Percentiles rank a stretch among this genome's conserved stretches.
phyloP scores from a whole-genome alignment of 2,329 filamentous ascomycete genomes.

The Colletotrichum tanaceti region DNA sequence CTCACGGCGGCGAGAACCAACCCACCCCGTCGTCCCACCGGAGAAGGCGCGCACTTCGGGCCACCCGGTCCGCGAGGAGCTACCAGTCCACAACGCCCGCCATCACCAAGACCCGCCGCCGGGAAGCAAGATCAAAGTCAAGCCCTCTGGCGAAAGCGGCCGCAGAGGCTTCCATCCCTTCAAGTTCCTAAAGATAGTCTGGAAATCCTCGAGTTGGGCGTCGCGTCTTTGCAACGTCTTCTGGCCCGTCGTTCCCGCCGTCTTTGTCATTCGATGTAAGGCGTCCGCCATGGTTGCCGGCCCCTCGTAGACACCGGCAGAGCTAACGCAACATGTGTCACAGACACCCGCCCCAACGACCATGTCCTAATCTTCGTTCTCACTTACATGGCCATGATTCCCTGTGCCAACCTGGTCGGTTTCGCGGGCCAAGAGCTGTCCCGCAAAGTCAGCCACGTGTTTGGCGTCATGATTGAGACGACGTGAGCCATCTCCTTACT shows the following conservation, averaged over 20 bases:
- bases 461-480: slow-evolving; percentile 71
- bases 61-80: slow-evolving; percentile 1
- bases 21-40: slow-evolving; percentile 13
- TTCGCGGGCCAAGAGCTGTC: slow-evolving; percentile 73
- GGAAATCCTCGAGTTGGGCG: slow-evolving; percentile 70
- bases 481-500: slow-evolving; percentile 56
- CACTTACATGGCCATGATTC: slow-evolving; percentile 82
- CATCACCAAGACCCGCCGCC: slow-evolving; percentile 20
- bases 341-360: slow-evolving; percentile 51
- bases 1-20: slow-evolving; percentile 30
- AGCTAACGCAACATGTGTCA: background rate
- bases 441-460: slow-evolving; percentile 79
- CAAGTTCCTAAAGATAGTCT: slow-evolving; percentile 72
- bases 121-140: slow-evolving; percentile 62
- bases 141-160: slow-evolving; percentile 60
- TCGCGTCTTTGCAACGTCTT: slow-evolving; percentile 76
- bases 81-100: slow-evolving; percentile 31
- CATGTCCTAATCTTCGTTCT: slow-evolving; percentile 75
- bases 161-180: slow-evolving; percentile 72
- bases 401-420: slow-evolving; percentile 79
- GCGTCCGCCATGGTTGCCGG: too few species aligned
- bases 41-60: slow-evolving; percentile 32
- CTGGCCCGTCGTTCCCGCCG: slow-evolving; percentile 80
- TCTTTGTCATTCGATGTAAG: slow-evolving; percentile 69
- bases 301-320: background rate